phyloP scores from a whole-genome alignment of 1,284 basidiomycete species.

The Cryptococcus amylolentus region DNA sequence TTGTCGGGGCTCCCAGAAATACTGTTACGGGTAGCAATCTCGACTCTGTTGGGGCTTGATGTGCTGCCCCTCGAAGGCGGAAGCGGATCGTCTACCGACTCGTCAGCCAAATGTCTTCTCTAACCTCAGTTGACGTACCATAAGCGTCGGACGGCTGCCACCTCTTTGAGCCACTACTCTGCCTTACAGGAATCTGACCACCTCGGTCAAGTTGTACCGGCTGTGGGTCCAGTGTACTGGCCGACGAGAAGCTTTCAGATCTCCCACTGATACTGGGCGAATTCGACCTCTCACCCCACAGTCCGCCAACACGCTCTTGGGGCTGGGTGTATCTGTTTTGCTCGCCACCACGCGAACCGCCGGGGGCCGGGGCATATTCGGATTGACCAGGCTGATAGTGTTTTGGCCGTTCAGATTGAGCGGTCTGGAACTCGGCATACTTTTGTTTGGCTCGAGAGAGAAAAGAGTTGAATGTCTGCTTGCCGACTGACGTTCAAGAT shows the following conservation, averaged over 20 bases:
- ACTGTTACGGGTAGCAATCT: background rate
- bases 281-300: slow-evolving; percentile 30
- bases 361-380: slow-evolving; percentile 10
- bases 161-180: slow-evolving; percentile 14
- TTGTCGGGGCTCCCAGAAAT: slow-evolving; percentile 25
- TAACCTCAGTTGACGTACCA: slow-evolving; percentile 24
- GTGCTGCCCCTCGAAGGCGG: slow-evolving; percentile 16
- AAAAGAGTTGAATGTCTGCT: slow-evolving; percentile 44
- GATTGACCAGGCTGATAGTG: background rate
- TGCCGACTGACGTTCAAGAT: slow-evolving; percentile 25
- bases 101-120: background rate
- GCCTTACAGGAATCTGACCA: too few species aligned
- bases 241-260: slow-evolving; percentile 29
- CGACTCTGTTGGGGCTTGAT: slow-evolving; percentile 1
- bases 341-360: slow-evolving; percentile 30
- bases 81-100: slow-evolving; percentile 25
- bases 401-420: slow-evolving; percentile 9
- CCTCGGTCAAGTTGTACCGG: background rate
- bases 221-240: slow-evolving; percentile 23
- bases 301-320: slow-evolving; percentile 7
- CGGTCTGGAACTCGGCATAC: slow-evolving; percentile 36
- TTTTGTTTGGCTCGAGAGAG: slow-evolving; percentile 39
- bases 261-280: slow-evolving; percentile 12
- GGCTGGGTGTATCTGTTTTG: slow-evolving; percentile 17
- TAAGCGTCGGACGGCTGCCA: slow-evolving; percentile 47